These are phyloP conservation scores for Zalerion maritima DNA, from an alignment of 495 filamentous ascomycete genomes.

Conservation along the genomic window DNA sequence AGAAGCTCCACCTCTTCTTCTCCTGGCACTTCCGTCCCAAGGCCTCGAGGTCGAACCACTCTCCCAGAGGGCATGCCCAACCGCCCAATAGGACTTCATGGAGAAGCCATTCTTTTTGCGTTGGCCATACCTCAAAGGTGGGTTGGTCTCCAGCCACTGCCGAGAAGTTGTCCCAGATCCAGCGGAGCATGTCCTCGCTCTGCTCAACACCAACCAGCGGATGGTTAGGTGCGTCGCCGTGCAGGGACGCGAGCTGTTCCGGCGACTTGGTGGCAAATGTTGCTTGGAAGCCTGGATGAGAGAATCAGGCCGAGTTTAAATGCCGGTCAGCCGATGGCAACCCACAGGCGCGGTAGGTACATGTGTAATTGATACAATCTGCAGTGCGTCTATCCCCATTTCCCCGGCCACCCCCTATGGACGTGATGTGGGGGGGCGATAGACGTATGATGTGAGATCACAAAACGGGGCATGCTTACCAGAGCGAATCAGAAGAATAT, in stretches of 20 bases:
- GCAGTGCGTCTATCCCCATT: too few relatives aligned
- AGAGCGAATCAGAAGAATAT: conserved; percentile 38
- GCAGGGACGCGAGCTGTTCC: conserved; percentile 17
- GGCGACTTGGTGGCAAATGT: conserved; percentile 15
- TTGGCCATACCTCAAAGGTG: conserved; percentile 31
- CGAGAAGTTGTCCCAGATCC: conserved; percentile 30
- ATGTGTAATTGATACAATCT: too few relatives aligned
- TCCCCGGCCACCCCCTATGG: too few relatives aligned
- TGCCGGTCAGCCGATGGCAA: too few relatives aligned
- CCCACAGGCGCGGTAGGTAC: too few relatives aligned
- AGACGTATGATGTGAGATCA: not conserved
- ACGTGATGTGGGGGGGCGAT: not conserved
- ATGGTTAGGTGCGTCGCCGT: conserved; percentile 19
- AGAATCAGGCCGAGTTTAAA: too few relatives aligned
- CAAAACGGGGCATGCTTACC: conserved; percentile 11
- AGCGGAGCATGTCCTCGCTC: conserved; percentile 24
- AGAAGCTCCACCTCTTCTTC: conserved; percentile 27
- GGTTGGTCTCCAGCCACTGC: conserved; percentile 41
- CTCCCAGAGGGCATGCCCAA: conserved; percentile 36
- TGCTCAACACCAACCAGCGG: conserved; percentile 36
- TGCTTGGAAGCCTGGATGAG: conserved; percentile 26
- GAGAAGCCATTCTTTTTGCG: conserved; percentile 12
- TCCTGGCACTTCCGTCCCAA: conserved; percentile 20
- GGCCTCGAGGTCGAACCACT: conserved; percentile 32
- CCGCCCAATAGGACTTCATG: conserved; percentile 33